These are phyloP conservation scores for Calonectria multiphialidica DNA, from an alignment of 2,329 filamentous ascomycete species.

Conservation along the genomic window DNA sequence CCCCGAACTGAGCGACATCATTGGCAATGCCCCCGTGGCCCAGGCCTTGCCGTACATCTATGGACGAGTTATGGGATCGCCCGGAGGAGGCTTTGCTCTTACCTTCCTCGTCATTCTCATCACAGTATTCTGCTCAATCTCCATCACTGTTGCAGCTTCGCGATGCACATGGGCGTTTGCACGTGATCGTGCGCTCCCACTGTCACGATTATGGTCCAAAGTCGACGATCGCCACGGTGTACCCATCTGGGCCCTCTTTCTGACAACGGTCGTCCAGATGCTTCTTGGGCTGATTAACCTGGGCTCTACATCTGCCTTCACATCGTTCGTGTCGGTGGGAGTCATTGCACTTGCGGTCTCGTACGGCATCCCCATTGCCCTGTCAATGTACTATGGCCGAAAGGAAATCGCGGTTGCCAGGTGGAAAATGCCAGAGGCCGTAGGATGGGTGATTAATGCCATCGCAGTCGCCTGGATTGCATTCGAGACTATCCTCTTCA, in stretches of 20 bases:
- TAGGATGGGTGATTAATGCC: slow-evolving; percentile 77
- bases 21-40: slow-evolving; percentile 72
- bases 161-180: slow-evolving; percentile 83
- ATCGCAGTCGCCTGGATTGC: slow-evolving; percentile 77
- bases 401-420: slow-evolving; percentile 61
- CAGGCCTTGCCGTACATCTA: slow-evolving; percentile 83
- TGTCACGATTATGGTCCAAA: slow-evolving; percentile 73
- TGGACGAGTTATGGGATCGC: slow-evolving; percentile 80
- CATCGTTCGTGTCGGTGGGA: slow-evolving; percentile 82
- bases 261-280: slow-evolving; percentile 77
- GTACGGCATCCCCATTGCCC: slow-evolving; percentile 81
- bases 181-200: slow-evolving; percentile 79
- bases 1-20: slow-evolving; percentile 72
- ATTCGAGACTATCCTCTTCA: slow-evolving; percentile 80
- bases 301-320: slow-evolving; percentile 80
- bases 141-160: slow-evolving; percentile 79
- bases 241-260: slow-evolving; percentile 75
- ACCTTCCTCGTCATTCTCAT: slow-evolving; percentile 82
- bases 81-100: slow-evolving; percentile 80
- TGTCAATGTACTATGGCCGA: slow-evolving; percentile 75
- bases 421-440: slow-evolving; percentile 64
- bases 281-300: slow-evolving; percentile 84
- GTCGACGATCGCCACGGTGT: slow-evolving; percentile 76
- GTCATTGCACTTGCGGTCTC: slow-evolving; percentile 83
- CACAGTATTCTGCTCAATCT: slow-evolving; percentile 80